phyloP scores from a whole-genome alignment of 148 eudicot genomes.

The Diospyros lotus region DNA sequence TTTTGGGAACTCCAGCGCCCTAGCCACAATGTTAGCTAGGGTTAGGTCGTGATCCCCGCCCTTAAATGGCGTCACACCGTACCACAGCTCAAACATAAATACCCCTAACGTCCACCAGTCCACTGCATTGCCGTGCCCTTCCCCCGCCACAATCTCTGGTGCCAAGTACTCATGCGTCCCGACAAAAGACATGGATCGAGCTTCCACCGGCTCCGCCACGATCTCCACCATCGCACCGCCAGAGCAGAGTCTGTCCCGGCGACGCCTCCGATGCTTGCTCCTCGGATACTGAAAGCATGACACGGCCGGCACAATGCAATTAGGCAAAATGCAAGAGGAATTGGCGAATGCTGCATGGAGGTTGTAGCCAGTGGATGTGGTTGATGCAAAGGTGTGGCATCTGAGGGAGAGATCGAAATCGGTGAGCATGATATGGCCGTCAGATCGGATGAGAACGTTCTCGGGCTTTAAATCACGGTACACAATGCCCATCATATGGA shows the following conservation, averaged over 20 bases:
- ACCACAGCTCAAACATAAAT: constrained; percentile 37
- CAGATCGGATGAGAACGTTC: constrained; percentile 40
- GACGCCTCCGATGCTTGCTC: not conserved
- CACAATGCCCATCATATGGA: constrained; percentile 50
- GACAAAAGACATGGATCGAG: constrained; percentile 47
- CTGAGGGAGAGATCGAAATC: constrained; percentile 49
- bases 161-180: constrained; percentile 58
- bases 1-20: constrained; percentile 40
- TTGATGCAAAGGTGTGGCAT: constrained; percentile 28
- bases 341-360: not conserved
- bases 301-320: constrained; percentile 24
- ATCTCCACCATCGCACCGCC: constrained; percentile 13
- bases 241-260: not conserved
- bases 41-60: constrained; percentile 41
- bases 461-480: constrained; percentile 55
- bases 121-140: constrained; percentile 49
- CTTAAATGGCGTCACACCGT: constrained; percentile 46
- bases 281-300: constrained; percentile 20
- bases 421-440: constrained; percentile 49
- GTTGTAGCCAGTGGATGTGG: not conserved
- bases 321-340: constrained; percentile 30
- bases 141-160: constrained; percentile 44
- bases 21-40: constrained; percentile 37
- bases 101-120: constrained; percentile 65
- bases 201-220: constrained; percentile 46